Conservation (phyloP, 805 yeast genomes). For the Candida krabiensis region DNA sequence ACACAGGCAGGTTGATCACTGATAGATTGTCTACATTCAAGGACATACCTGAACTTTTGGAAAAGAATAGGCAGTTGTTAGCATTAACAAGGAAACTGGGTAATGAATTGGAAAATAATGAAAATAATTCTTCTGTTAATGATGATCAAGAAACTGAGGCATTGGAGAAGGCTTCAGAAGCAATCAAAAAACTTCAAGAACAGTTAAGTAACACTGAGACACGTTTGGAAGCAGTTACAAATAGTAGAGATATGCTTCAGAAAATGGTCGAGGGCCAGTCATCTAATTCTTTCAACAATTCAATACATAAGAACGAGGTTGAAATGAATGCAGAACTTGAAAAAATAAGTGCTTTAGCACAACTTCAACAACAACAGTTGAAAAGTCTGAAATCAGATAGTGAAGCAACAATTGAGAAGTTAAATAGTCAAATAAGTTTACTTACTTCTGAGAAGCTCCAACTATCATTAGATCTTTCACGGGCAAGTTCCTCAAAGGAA, state of each 20-base stretch:
- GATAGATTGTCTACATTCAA: conserved; percentile 73
- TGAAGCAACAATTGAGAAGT: conserved; percentile 42
- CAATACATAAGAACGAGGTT: conserved; percentile 25
- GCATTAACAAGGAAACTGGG: conserved; percentile 71
- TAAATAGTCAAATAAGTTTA: conserved; percentile 46
- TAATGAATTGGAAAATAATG: conserved; percentile 65
- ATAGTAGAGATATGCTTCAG: conserved; percentile 69
- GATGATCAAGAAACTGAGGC: conserved; percentile 38
- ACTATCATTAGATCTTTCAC: conserved; percentile 49
- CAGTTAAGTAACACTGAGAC: conserved; percentile 52
- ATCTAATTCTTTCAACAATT: neutral
- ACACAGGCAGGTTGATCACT: conserved; percentile 70
- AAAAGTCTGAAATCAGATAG: conserved; percentile 43
- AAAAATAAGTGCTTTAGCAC: conserved; percentile 20
- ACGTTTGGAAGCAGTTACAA: conserved; percentile 51
- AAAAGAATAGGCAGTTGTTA: conserved; percentile 72
- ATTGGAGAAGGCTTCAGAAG: conserved; percentile 54
- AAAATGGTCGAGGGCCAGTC: conserved; percentile 26
- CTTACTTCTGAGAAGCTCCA: conserved; percentile 45
- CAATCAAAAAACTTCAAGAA: conserved; percentile 61
- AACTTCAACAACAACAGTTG: conserved; percentile 35
- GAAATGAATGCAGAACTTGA: conserved; percentile 7
- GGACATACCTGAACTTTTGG: conserved; percentile 64
- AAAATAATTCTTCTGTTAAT: conserved; percentile 48
- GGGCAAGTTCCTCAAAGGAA: conserved; percentile 52